Evolutionary conservation across 441 rosid genomes (phyloP).

Genomic region (Dalechampia spathulata): DNA sequence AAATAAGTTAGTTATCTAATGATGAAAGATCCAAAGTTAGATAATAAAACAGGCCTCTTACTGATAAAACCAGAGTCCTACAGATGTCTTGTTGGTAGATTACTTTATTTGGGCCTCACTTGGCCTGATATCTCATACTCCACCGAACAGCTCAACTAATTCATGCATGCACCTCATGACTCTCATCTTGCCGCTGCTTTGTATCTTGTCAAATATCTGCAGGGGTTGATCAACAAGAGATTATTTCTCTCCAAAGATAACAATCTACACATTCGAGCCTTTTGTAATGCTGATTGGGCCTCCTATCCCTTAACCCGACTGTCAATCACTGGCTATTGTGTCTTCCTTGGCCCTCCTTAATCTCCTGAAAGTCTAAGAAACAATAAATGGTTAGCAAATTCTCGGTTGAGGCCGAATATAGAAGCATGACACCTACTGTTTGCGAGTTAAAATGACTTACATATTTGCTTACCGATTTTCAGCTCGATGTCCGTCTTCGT

Average conservation of each 20-base stretch:
- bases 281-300: not conserved
- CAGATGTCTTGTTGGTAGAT: no score
- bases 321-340: not conserved
- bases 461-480: not conserved
- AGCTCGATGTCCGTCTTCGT: not conserved
- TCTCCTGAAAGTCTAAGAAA: not conserved
- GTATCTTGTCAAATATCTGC: not conserved
- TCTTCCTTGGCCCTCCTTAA: not conserved
- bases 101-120: no score
- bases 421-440: no score
- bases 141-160: no score
- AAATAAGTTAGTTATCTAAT: no score
- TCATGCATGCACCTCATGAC: not conserved
- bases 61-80: no score
- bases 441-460: not conserved
- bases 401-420: not conserved
- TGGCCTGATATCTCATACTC: no score
- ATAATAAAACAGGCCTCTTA: no score
- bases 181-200: not conserved
- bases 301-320: not conserved
- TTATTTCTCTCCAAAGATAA: not conserved
- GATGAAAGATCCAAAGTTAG: no score
- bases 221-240: not conserved
- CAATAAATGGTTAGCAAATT: not conserved
- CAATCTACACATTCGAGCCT: not conserved